These are phyloP conservation scores for Pythium graminicola DNA, from an alignment of 352 stramenopile genomes.

Conservation along the genomic window DNA sequence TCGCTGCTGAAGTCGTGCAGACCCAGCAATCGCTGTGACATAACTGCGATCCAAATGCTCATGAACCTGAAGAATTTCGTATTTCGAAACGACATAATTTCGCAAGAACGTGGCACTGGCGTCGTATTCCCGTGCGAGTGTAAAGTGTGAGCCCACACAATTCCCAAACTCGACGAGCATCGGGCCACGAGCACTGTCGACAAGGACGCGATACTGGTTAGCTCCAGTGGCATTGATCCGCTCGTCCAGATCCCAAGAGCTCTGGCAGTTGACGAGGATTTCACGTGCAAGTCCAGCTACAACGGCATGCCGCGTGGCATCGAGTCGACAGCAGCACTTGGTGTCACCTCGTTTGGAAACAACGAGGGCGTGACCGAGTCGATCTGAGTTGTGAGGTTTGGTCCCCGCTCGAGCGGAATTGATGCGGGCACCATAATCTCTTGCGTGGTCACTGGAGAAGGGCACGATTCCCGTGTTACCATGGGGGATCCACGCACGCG, in stretches of 20 bases:
- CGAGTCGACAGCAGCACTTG: conserved; percentile 59
- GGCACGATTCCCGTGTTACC: conserved; percentile 71
- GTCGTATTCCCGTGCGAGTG: conserved; percentile 44
- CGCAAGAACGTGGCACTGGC: conserved; percentile 39
- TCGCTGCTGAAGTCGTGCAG: conserved; percentile 38
- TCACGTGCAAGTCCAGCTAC: conserved; percentile 29
- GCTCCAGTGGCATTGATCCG: conserved; percentile 57
- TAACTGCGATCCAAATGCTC: conserved; percentile 73
- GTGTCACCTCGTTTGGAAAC: conserved; percentile 53
- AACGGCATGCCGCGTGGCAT: conserved; percentile 41
- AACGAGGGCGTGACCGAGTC: conserved; percentile 37
- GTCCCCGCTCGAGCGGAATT: conserved; percentile 61
- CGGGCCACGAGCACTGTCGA: conserved; percentile 65
- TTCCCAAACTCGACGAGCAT: conserved; percentile 84
- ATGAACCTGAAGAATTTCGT: conserved; percentile 53
- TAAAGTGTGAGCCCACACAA: conserved; percentile 62
- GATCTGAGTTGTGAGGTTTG: conserved; percentile 24
- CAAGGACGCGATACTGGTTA: conserved; percentile 74
- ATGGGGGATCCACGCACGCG: conserved; percentile 48
- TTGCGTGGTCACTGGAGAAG: conserved; percentile 52
- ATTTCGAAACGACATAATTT: conserved; percentile 57
- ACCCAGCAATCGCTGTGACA: conserved; percentile 58
- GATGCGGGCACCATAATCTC: conserved; percentile 45
- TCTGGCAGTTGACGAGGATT: conserved; percentile 65
- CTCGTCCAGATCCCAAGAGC: conserved; percentile 76